Evolutionary conservation across 116 monocot species (phyloP), one percentile per base, ranked within the genome.

Genomic region (Trichopus zeylanicus): DNA sequence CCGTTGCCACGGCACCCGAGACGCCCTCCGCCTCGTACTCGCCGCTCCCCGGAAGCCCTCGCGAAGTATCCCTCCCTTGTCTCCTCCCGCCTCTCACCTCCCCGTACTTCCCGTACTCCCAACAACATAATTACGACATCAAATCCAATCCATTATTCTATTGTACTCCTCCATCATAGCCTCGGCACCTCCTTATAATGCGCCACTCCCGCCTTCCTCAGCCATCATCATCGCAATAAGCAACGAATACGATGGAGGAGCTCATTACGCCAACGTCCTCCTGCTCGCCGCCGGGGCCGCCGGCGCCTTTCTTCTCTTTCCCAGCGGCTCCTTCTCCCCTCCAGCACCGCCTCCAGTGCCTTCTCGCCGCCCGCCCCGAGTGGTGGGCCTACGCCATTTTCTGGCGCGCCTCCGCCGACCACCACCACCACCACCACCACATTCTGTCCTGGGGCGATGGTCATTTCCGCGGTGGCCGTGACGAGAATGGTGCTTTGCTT

Each of bases 321-420:
- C 42, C 42, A 16, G 13, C 42, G n/a, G 12, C 16, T 42, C 42
- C 42, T 16, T 42, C 42, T 42, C 42, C 42, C n/a, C 55, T 73
- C 10, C 68, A 73, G 48, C 23, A 60, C 47, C 31, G 42, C 12
- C 55, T 78, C 11, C 63, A 78, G 21, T 69, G 26, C 20, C 60
- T 73, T 39, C 68, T 78, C 52, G 25, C 21, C 25, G 25, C 59
- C 64, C 78, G 64, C 34, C 73, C 78, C 3, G 73, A 78, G 34
- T 73, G 78, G 78, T 78, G 78, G 78, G 51, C 53, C 6, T 78
- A 78, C 78, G 78, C 73, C 78, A 68, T 42, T 42, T n/a, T 42
- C 42, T 42, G 42, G 73, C 73, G 61, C 35, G 49, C 61, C 48
- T 42, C 42, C 42, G 13, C 42, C 12, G 42, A 42, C 42, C 42